A percentile compares a stretch with the other conserved stretches of the same genome.
Evolutionary conservation across 2,329 filamentous ascomycete genomes (phyloP).

Genomic region (Aspergillus unguis): DNA sequence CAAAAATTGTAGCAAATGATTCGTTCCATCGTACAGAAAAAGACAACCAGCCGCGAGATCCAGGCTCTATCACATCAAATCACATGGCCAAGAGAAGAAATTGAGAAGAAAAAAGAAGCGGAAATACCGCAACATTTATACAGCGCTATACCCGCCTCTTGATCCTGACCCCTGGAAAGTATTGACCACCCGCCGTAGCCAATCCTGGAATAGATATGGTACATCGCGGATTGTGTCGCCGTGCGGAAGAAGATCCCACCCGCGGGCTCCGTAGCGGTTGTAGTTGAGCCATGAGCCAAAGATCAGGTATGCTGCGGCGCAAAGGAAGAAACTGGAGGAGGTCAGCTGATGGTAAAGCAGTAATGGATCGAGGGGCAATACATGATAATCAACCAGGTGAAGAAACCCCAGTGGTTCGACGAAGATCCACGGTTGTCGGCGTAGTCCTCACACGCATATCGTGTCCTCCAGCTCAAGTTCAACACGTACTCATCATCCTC

Average conservation of each 20-base stretch:
- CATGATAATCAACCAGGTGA: constrained; percentile 96
- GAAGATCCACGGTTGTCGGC: constrained; percentile 44
- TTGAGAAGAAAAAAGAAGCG: not conserved
- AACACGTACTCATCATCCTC: constrained; percentile 62
- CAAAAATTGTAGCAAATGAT: not conserved
- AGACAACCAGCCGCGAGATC: not conserved
- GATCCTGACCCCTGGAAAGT: constrained; percentile 80
- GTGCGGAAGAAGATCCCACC: constrained; percentile 92
- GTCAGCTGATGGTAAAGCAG: not conserved
- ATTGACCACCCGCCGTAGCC: constrained; percentile 72
- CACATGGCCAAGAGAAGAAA: not conserved
- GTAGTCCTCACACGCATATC: constrained; percentile 72
- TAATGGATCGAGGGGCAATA: constrained; percentile 40
- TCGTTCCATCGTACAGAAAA: constrained; percentile 9
- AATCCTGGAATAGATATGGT: constrained; percentile 89
- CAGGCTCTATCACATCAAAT: not conserved
- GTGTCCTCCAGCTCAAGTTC: constrained; percentile 79
- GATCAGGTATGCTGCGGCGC: constrained; percentile 84
- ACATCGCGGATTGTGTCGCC: constrained; percentile 88
- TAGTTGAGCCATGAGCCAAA: constrained; percentile 99
- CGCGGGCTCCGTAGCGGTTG: constrained; percentile 89
- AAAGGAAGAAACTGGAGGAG: constrained; percentile 70
- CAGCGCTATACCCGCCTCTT: constrained; percentile 90
- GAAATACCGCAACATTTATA: constrained; percentile 48
- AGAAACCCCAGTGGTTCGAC: constrained; percentile 78